Evolutionary conservation across 768 basidiomycete genomes (phyloP).

Genomic region (Phaeotremella fagi): DNA sequence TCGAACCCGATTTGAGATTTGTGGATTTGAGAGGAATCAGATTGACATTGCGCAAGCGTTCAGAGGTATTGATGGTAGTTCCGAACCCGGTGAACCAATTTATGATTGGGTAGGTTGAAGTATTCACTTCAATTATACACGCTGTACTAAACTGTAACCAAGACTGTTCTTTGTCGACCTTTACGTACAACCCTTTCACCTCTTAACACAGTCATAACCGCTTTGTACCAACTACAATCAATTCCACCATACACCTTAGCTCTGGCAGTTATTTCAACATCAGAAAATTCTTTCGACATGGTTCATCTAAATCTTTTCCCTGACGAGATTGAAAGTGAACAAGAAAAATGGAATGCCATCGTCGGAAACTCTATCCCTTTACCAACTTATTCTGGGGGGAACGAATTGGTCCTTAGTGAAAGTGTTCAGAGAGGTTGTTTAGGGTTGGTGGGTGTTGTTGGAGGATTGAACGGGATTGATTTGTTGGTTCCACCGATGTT

Average conservation of each 20-base stretch:
- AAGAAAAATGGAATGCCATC: slow-evolving; percentile 1
- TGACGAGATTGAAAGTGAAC: background rate
- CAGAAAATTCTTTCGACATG: slow-evolving; percentile 5
- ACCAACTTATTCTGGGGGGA: background rate
- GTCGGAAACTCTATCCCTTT: slow-evolving; percentile 1
- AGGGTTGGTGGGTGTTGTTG: slow-evolving; percentile 19
- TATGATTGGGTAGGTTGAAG: slow-evolving; percentile 34
- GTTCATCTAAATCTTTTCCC: slow-evolving; percentile 21
- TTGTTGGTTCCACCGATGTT: slow-evolving; percentile 16
- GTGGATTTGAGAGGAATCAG: slow-evolving; percentile 18
- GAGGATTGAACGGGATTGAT: slow-evolving; percentile 7
- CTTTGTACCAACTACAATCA: slow-evolving; percentile 15
- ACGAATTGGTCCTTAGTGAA: slow-evolving; percentile 15
- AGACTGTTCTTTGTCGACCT: background rate
- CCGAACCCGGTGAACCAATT: slow-evolving; percentile 6
- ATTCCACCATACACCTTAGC: slow-evolving; percentile 11
- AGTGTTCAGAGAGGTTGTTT: slow-evolving; percentile 18
- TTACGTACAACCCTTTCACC: background rate
- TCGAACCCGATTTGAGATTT: slow-evolving; percentile 8
- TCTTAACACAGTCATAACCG: slow-evolving; percentile 9
- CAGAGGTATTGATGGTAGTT: slow-evolving; percentile 11
- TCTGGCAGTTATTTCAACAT: slow-evolving; percentile 11
- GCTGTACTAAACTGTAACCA: background rate
- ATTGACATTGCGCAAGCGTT: slow-evolving; percentile 29
- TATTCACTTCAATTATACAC: background rate